Conservation (phyloP, 2,329 filamentous ascomycete species). For the Cercospora canescens region DNA sequence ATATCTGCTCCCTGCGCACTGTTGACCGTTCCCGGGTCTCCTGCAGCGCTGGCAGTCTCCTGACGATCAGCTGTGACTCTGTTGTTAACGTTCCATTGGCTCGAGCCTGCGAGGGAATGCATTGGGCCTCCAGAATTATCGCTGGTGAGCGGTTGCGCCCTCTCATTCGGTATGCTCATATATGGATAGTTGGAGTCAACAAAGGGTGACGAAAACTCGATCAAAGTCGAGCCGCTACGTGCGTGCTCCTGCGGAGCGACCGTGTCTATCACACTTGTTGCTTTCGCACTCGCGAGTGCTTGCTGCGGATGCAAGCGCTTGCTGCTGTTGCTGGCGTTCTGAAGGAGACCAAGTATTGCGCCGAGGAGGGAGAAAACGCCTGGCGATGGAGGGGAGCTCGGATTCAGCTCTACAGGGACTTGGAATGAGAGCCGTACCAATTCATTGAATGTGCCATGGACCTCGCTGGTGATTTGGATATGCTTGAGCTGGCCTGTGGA, state of each 20-base stretch:
- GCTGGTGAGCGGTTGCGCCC: constrained; percentile 12
- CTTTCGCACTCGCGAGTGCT: constrained; percentile 27
- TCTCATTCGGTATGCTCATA: constrained; percentile 28
- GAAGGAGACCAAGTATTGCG: constrained; percentile 20
- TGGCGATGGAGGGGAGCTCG: not conserved
- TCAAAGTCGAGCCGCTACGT: not conserved
- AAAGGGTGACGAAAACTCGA: constrained; percentile 10
- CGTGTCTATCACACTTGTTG: not conserved
- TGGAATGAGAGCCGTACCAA: constrained; percentile 38
- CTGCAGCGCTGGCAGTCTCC: not conserved
- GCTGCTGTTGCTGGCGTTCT: constrained; percentile 18
- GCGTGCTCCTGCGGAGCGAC: not conserved
- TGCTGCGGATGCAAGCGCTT: constrained; percentile 27
- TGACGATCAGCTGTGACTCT: not conserved
- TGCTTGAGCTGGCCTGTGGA: constrained; percentile 17
- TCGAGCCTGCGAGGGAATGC: constrained; percentile 6
- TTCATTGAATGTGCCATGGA: constrained; percentile 53
- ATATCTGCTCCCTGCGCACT: constrained; percentile 39
- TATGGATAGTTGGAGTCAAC: constrained; percentile 20
- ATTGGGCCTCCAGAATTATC: constrained; percentile 10
- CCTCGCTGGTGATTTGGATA: constrained; percentile 40
- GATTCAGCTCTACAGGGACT: not conserved
- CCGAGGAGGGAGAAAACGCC: constrained; percentile 2
- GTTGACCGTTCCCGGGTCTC: not conserved
- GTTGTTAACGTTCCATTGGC: constrained; percentile 10